These are phyloP conservation scores for Eucalyptus cladocalyx DNA, from an alignment of 345 rosid species.

Conservation along the genomic window DNA sequence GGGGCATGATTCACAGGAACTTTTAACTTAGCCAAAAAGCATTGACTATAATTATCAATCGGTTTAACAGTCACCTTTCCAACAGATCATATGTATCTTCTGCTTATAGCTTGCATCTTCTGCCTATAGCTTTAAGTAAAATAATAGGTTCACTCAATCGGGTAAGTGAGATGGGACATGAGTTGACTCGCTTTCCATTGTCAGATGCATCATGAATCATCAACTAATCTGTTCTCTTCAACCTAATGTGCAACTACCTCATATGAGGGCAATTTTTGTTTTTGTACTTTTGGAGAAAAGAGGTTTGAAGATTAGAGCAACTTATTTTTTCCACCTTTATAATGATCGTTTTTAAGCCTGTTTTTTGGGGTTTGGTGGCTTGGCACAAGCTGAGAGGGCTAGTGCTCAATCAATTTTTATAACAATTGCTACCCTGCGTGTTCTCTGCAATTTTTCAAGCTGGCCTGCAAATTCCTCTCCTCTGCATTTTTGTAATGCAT, in stretches of 20 bases:
- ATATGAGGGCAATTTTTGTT: neutral
- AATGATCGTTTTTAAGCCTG: neutral
- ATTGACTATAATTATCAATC: neutral
- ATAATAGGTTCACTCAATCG: neutral
- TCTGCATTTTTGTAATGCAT: neutral
- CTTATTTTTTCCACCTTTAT: neutral
- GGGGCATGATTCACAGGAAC: neutral
- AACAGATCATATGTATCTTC: neutral
- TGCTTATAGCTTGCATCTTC: neutral
- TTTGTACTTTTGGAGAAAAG: neutral
- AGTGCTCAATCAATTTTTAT: neutral
- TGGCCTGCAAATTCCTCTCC: neutral
- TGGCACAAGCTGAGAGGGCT: neutral
- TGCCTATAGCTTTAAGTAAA: neutral
- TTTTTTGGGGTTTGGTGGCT: neutral
- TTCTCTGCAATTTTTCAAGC: neutral
- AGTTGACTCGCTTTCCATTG: neutral
- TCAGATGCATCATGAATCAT: neutral
- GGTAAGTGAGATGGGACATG: conserved; percentile 2
- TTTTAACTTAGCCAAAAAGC: neutral
- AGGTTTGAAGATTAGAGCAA: neutral
- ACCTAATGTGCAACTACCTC: conserved; percentile 24
- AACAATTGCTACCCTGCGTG: neutral
- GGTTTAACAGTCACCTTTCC: neutral
- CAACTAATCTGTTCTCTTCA: conserved; percentile 21